These are phyloP conservation scores for Paraglomus brasilianum DNA, from an alignment of 192 early-diverging fungal species.

Conservation along the genomic window DNA sequence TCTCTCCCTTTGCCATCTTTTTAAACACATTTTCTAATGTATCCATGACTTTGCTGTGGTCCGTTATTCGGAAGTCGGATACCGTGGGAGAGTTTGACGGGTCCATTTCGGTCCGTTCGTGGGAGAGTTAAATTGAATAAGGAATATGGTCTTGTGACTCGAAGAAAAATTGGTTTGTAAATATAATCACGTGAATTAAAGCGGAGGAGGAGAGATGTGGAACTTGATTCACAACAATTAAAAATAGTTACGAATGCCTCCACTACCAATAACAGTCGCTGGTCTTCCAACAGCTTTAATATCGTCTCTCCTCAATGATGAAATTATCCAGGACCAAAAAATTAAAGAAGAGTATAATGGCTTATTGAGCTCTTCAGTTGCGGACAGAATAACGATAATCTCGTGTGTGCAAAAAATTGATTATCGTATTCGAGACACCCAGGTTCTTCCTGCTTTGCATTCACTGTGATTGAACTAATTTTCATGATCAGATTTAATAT, in stretches of 20 bases:
- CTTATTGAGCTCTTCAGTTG: not conserved
- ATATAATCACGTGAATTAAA: no score
- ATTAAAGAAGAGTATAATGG: not conserved
- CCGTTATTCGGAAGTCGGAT: not conserved
- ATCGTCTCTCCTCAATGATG: not conserved
- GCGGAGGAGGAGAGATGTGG: no score
- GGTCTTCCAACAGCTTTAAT: conserved; percentile 16
- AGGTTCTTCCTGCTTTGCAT: conserved; percentile 3
- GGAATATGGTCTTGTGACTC: no score
- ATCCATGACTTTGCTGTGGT: conserved; percentile 22
- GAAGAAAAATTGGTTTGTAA: no score
- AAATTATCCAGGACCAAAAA: not conserved
- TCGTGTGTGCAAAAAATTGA: conserved; percentile 26
- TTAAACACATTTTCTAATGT: conserved; percentile 30
- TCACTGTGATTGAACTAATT: not conserved
- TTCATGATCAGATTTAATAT: no score
- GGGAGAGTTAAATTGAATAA: no score
- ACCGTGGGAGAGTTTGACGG: no score
- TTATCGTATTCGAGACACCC: not conserved
- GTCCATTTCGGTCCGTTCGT: no score
- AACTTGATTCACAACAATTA: no score
- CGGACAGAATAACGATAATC: conserved; percentile 1
- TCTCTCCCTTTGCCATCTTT: conserved; percentile 31
- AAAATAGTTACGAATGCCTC: conserved; percentile 13
- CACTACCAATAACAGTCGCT: not conserved